These are phyloP conservation scores for Jacaranda mimosifolia DNA, from an alignment of 257 asterid genomes.

Conservation along the genomic window DNA sequence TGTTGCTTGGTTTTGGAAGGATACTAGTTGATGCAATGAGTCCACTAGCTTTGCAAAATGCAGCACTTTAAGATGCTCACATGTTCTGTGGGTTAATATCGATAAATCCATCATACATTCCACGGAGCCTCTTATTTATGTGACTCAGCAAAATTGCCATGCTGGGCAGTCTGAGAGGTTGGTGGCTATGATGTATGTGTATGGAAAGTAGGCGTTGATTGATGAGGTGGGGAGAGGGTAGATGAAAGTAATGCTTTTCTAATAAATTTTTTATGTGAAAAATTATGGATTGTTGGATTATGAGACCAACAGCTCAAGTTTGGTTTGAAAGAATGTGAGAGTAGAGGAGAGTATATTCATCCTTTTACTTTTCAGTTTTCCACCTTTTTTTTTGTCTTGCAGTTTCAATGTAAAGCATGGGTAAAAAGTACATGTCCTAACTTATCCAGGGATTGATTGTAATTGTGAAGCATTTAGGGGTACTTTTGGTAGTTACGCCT, in stretches of 20 bases:
- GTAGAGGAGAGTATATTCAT: no score
- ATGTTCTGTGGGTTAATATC: background rate
- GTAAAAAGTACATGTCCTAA: no score
- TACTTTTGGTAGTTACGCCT: no score
- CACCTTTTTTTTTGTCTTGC: no score
- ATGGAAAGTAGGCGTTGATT: background rate
- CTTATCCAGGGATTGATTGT: no score
- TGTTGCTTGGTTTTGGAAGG: conserved; percentile 1
- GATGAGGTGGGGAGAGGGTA: background rate
- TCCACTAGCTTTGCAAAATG: background rate
- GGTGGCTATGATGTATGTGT: background rate
- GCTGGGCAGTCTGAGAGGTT: background rate
- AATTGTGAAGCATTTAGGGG: background rate
- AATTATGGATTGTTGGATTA: no score
- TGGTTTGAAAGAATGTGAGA: no score
- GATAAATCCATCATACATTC: background rate
- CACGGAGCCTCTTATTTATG: background rate
- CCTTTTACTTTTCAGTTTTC: no score
- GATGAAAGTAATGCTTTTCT: background rate
- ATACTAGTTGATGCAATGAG: background rate
- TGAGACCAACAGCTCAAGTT: no score
- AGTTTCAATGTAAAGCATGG: no score
- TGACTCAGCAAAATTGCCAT: background rate
- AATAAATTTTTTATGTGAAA: no score
- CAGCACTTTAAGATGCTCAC: background rate